Conservation (phyloP, 768 basidiomycete genomes). For the Holtermanniella nyarrowii region DNA sequence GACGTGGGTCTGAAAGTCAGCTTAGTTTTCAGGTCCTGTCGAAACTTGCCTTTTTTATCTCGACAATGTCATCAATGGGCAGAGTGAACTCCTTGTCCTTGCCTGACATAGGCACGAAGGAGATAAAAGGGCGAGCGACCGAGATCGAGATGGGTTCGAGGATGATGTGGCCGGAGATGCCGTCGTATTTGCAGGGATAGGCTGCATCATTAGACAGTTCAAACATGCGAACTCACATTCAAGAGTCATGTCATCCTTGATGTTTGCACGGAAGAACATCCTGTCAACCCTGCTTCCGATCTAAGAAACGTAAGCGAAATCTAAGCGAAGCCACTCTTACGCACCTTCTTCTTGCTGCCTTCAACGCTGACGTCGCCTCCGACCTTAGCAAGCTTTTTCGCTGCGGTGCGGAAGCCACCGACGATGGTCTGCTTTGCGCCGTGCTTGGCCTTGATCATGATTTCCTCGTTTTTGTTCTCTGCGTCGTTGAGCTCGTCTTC, state of each 20-base stretch:
- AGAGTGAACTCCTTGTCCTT: constrained; percentile 23
- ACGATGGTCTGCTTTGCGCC: constrained; percentile 38
- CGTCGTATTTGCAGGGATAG: constrained; percentile 40
- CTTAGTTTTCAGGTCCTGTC: background rate
- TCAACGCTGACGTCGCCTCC: constrained; percentile 42
- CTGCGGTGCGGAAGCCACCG: constrained; percentile 32
- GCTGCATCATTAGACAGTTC: constrained; percentile 15
- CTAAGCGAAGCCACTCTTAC: constrained; percentile 1
- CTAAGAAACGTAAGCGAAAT: constrained; percentile 14
- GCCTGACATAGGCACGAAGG: constrained; percentile 33
- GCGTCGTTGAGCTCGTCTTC: constrained; percentile 30
- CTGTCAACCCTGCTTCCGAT: constrained; percentile 40
- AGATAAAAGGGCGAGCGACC: constrained; percentile 19
- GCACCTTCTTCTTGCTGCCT: constrained; percentile 37
- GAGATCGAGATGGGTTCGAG: constrained; percentile 25
- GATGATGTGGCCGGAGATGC: constrained; percentile 39
- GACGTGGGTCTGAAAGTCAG: constrained; percentile 35
- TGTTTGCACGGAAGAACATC: constrained; percentile 31
- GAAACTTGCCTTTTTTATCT: constrained; percentile 39
- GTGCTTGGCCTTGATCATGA: constrained; percentile 30
- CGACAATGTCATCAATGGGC: constrained; percentile 42
- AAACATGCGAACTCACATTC: constrained; percentile 26
- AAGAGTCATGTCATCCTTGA: constrained; percentile 37
- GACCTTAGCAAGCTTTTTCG: constrained; percentile 42
- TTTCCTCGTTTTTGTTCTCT: constrained; percentile 37